phyloP scores from a whole-genome alignment of 257 asterid genomes.

The Solanum phureja region DNA sequence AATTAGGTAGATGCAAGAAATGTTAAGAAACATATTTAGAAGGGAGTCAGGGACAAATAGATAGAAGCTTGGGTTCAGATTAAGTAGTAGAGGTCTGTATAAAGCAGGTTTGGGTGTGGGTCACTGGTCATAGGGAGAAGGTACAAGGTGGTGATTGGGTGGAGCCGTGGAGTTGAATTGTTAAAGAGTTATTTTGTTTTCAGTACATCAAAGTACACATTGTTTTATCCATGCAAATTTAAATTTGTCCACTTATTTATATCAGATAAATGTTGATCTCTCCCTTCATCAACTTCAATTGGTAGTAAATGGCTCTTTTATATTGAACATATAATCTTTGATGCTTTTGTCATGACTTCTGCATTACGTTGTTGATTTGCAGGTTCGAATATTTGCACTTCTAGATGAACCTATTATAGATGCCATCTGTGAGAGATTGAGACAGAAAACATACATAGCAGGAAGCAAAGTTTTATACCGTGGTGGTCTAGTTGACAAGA shows the following conservation, averaged over 20 bases:
- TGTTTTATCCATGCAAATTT: not conserved
- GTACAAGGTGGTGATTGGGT: not conserved
- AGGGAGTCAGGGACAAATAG: not conserved
- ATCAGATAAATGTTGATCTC: not conserved
- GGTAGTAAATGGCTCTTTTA: not conserved
- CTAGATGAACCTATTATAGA: constrained; percentile 78
- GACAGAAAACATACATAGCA: constrained; percentile 70
- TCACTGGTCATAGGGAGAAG: not conserved
- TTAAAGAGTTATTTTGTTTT: not conserved
- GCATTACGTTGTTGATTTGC: not conserved
- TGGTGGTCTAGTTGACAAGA: constrained; percentile 77
- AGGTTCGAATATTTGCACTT: constrained; percentile 74
- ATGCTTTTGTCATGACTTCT: not conserved
- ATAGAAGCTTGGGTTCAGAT: not conserved
- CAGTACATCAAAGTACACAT: not conserved
- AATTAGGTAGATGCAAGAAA: not conserved
- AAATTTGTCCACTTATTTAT: not conserved
- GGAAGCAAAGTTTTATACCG: constrained; percentile 52
- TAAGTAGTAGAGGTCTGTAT: not conserved
- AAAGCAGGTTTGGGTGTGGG: not conserved
- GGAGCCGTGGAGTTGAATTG: not conserved
- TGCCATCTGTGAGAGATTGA: constrained; percentile 75
- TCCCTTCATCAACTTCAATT: not conserved
- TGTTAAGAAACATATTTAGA: not conserved
- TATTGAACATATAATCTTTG: not conserved